Conservation (phyloP, 805 yeast species). For the Candida yuanshanica region DNA sequence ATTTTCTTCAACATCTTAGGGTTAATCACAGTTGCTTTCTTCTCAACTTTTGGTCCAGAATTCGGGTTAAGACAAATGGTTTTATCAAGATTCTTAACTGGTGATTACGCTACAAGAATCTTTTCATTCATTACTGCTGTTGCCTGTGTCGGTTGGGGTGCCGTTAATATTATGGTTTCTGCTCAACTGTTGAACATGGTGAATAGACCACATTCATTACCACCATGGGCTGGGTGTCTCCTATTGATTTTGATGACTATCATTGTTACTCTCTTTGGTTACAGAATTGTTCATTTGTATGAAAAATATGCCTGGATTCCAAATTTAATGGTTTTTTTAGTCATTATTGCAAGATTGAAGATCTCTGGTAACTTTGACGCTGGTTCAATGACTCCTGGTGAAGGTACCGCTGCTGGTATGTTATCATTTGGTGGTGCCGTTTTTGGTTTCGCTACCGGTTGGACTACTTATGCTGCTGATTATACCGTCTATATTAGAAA, state of each 20-base stretch:
- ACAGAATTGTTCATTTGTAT: slow-evolving; percentile 71
- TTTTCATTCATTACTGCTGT: slow-evolving; percentile 72
- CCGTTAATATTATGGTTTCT: slow-evolving; percentile 84
- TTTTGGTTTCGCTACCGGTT: slow-evolving; percentile 89
- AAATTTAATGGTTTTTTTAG: slow-evolving; percentile 63
- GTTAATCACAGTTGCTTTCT: slow-evolving; percentile 72
- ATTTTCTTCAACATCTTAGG: slow-evolving; percentile 74
- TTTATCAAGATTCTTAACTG: slow-evolving; percentile 70
- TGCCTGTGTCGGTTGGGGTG: slow-evolving; percentile 95
- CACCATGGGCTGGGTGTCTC: slow-evolving; percentile 89
- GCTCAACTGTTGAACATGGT: slow-evolving; percentile 80
- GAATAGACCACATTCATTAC: slow-evolving; percentile 52
- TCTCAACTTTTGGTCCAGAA: slow-evolving; percentile 76
- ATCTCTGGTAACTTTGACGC: slow-evolving; percentile 58
- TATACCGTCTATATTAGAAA: slow-evolving; percentile 84
- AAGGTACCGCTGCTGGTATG: slow-evolving; percentile 66
- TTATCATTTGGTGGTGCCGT: slow-evolving; percentile 77
- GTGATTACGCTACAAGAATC: slow-evolving; percentile 68
- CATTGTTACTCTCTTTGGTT: slow-evolving; percentile 76
- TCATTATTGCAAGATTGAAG: slow-evolving; percentile 71
- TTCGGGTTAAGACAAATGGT: slow-evolving; percentile 88
- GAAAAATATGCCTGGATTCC: slow-evolving; percentile 92
- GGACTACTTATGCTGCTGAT: slow-evolving; percentile 92
- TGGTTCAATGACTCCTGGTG: slow-evolving; percentile 49
- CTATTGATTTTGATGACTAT: slow-evolving; percentile 65